These are phyloP conservation scores for Omphalotus olearius DNA, from an alignment of 1,284 basidiomycete species.

Conservation along the genomic window DNA sequence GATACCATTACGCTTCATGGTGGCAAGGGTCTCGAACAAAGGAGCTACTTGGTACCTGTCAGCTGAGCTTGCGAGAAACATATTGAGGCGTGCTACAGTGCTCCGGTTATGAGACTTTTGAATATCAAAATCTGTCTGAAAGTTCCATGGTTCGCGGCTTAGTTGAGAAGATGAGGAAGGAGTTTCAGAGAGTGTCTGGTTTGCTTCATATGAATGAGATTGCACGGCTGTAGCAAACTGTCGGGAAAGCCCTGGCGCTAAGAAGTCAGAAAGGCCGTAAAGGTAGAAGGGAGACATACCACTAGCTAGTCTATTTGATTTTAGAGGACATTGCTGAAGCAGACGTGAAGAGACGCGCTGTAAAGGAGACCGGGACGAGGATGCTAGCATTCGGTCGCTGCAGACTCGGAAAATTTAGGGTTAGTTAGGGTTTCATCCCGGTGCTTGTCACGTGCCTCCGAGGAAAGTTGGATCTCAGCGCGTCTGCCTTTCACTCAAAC, in stretches of 20 bases:
- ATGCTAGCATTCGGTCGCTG: no score
- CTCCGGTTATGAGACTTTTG: constrained; percentile 24
- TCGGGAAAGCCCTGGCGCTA: background rate
- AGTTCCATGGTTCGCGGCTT: constrained; percentile 26
- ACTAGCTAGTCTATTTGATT: background rate
- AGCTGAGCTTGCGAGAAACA: constrained; percentile 34
- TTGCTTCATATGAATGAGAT: background rate
- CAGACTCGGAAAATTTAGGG: background rate
- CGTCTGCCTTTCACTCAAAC: constrained; percentile 4
- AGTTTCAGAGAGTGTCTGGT: background rate
- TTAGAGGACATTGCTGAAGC: background rate
- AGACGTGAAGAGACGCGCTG: background rate
- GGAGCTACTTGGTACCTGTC: constrained; percentile 23
- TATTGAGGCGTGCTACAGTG: constrained; percentile 31
- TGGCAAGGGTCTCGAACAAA: constrained; percentile 33
- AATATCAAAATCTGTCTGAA: constrained; percentile 23
- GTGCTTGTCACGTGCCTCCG: background rate
- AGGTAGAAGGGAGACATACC: background rate
- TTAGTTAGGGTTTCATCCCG: background rate
- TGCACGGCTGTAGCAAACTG: background rate
- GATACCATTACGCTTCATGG: constrained; percentile 53
- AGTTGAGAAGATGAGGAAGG: constrained; percentile 12
- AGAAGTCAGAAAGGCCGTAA: background rate
- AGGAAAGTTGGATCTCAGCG: background rate
- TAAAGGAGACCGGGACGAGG: background rate